Evolutionary conservation across 495 filamentous ascomycete genomes (phyloP).

Genomic region (Rhypophila decipiens): DNA sequence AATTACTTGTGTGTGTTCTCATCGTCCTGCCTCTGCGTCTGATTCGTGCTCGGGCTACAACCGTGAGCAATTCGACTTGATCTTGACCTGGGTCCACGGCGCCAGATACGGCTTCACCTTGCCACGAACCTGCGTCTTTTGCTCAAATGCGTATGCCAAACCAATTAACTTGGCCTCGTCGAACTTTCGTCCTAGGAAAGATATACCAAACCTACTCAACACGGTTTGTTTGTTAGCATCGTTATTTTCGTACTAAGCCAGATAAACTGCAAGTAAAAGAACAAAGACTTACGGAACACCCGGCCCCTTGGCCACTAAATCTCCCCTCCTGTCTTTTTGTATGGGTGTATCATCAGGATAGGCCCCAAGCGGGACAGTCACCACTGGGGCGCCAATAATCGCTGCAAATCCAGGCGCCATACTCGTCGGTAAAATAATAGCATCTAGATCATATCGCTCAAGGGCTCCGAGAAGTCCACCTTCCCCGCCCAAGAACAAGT

Average conservation of each 20-base stretch:
- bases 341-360: slow-evolving; percentile 5
- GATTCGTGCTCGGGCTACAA: no score
- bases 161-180: slow-evolving; percentile 51
- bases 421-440: slow-evolving; percentile 35
- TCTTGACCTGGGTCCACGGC: neutral
- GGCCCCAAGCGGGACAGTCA: slow-evolving; percentile 40
- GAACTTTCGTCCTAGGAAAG: slow-evolving; percentile 50
- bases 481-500: slow-evolving; percentile 12
- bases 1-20: no score
- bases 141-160: slow-evolving; percentile 66
- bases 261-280: slow-evolving; percentile 13
- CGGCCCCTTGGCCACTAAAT: slow-evolving; percentile 6
- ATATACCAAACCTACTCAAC: slow-evolving; percentile 14
- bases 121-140: slow-evolving; percentile 17
- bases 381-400: slow-evolving; percentile 27
- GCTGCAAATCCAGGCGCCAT: slow-evolving; percentile 17
- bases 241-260: slow-evolving; percentile 52
- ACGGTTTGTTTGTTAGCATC: no score
- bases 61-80: no score
- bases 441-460: slow-evolving; percentile 29
- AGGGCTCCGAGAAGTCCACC: slow-evolving; percentile 25
- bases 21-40: no score
- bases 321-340: slow-evolving; percentile 1
- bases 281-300: slow-evolving; percentile 2
- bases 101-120: neutral